A percentile compares a stretch with the other conserved stretches of the same genome.
Evolutionary conservation across 2,329 filamentous ascomycete species (phyloP).

Genomic region (Colletotrichum trifolii): DNA sequence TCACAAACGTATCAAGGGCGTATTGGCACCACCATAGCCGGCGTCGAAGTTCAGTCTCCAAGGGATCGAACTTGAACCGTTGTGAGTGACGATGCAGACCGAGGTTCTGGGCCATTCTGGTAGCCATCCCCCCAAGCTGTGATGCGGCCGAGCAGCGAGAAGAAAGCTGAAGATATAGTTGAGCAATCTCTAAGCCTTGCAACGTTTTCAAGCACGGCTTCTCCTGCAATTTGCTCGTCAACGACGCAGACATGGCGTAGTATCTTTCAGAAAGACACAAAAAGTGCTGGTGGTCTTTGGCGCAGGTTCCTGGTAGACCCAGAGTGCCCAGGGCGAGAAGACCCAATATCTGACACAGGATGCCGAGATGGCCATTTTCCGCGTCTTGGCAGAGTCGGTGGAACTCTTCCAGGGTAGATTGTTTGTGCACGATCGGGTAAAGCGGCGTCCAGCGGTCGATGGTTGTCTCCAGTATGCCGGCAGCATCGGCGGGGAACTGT

Average conservation of each 20-base stretch:
- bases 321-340: constrained; percentile 39
- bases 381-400: constrained; percentile 6
- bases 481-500: constrained; percentile 34
- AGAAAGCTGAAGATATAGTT: constrained; percentile 41
- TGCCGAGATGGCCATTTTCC: constrained; percentile 7
- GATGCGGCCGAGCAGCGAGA: constrained; percentile 39
- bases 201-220: constrained; percentile 38
- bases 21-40: constrained; percentile 44
- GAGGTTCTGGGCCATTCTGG: constrained; percentile 40
- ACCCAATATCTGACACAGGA: constrained; percentile 37
- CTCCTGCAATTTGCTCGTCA: constrained; percentile 36
- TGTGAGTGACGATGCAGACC: constrained; percentile 42
- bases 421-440: constrained; percentile 38
- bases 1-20: constrained; percentile 40
- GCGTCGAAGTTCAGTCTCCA: constrained; percentile 41
- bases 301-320: constrained; percentile 30
- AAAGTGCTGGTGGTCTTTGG: constrained; percentile 38
- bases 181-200: constrained; percentile 39
- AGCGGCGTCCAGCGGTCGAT: constrained; percentile 38
- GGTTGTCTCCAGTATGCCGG: constrained; percentile 34
- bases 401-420: constrained; percentile 35
- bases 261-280: constrained; percentile 39
- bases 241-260: constrained; percentile 34
- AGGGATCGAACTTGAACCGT: constrained; percentile 42
- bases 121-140: constrained; percentile 40